phyloP scores from a whole-genome alignment of 192 early-diverging fungal genomes.

The Tieghemiomyces parasiticus region DNA sequence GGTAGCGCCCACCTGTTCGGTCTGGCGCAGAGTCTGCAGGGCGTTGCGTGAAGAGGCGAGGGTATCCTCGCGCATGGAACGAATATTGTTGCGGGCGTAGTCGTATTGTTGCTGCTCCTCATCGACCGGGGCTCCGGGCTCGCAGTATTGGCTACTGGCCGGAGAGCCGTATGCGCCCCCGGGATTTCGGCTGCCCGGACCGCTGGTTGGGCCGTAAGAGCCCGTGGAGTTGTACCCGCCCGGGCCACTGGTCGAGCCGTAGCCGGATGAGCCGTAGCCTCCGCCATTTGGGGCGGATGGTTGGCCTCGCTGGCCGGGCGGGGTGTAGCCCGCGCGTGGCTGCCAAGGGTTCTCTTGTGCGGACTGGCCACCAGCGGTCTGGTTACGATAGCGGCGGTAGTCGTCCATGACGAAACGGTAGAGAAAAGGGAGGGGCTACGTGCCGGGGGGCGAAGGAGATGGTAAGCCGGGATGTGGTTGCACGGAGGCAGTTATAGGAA shows the following conservation, averaged over 20 bases:
- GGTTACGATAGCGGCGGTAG: constrained; percentile 4
- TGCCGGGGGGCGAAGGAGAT: too few relatives aligned
- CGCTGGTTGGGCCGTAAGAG: neutral
- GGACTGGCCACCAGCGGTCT: neutral
- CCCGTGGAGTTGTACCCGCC: neutral
- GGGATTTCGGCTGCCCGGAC: too few relatives aligned
- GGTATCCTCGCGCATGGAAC: constrained; percentile 33
- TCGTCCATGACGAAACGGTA: too few relatives aligned
- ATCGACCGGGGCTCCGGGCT: constrained; percentile 12
- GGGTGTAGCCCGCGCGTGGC: neutral
- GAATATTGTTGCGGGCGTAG: constrained; percentile 34
- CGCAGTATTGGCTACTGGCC: neutral
- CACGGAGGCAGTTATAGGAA: too few relatives aligned
- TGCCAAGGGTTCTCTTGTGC: neutral
- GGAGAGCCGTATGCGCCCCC: neutral
- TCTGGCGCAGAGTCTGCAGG: constrained; percentile 33
- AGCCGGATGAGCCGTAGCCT: too few relatives aligned
- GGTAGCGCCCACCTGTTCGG: constrained; percentile 31
- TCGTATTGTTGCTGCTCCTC: constrained; percentile 34
- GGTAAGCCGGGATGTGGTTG: too few relatives aligned
- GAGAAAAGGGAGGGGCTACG: too few relatives aligned
- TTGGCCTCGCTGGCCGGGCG: neutral
- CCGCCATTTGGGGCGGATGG: too few relatives aligned
- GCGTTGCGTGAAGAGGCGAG: constrained; percentile 38
- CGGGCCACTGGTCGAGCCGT: neutral